These are phyloP conservation scores for Colletotrichum musicola DNA, from an alignment of 2,329 filamentous ascomycete species.

Conservation along the genomic window DNA sequence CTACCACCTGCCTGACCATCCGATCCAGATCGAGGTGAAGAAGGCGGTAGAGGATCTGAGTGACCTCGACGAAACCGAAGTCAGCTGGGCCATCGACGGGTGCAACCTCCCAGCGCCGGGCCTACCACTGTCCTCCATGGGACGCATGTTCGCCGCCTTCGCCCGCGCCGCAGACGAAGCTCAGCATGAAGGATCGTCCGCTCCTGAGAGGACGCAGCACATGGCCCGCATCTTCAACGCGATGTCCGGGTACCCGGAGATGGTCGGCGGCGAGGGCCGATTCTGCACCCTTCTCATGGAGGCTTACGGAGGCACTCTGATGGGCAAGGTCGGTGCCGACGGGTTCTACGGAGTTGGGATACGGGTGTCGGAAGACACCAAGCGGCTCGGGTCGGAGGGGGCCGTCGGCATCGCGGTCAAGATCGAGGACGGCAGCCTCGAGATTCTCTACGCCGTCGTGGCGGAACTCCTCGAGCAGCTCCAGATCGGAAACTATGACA, in stretches of 20 bases:
- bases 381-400: constrained; percentile 50
- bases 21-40: constrained; percentile 55
- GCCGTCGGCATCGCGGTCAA: constrained; percentile 60
- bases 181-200: not conserved
- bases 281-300: constrained; percentile 62
- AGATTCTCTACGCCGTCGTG: constrained; percentile 57
- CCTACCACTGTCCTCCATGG: constrained; percentile 52
- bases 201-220: constrained; percentile 36
- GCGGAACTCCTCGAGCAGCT: constrained; percentile 59
- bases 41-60: constrained; percentile 52
- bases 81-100: constrained; percentile 59
- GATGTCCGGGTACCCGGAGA: constrained; percentile 57
- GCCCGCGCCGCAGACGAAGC: constrained; percentile 48
- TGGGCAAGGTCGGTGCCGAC: constrained; percentile 64
- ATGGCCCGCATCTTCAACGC: constrained; percentile 55
- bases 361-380: constrained; percentile 52
- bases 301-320: constrained; percentile 50
- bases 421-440: constrained; percentile 61
- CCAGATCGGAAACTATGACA: constrained; percentile 49
- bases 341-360: constrained; percentile 61
- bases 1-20: constrained; percentile 53
- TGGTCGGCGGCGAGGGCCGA: constrained; percentile 58
- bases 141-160: constrained; percentile 51
- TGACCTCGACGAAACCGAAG: constrained; percentile 42
- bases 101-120: constrained; percentile 63